Conservation (phyloP, 75 land plant species). For the Cunninghamia lanceolata region DNA sequence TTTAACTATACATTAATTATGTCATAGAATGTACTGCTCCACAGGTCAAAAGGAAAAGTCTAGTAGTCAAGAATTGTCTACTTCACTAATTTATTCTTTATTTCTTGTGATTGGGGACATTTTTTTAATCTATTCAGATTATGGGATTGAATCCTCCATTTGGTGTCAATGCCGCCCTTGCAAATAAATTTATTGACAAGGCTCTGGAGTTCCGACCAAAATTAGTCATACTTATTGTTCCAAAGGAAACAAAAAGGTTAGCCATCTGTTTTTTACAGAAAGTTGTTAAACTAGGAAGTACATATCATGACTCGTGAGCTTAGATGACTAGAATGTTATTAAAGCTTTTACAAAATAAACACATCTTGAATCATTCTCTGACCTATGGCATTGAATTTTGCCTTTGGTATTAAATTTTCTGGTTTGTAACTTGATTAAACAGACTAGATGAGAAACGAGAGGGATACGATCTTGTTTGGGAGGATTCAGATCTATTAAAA, state of each 20-base stretch:
- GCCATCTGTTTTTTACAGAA: background rate
- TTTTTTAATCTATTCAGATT: constrained; percentile 38
- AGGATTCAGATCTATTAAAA: constrained; percentile 40
- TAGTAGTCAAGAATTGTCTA: background rate
- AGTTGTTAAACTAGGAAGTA: background rate
- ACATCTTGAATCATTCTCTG: background rate
- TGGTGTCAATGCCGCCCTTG: constrained; percentile 64
- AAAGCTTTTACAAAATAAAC: background rate
- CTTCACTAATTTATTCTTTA: background rate
- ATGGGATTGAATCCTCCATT: constrained; percentile 99
- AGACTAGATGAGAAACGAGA: constrained; percentile 54
- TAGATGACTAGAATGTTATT: background rate
- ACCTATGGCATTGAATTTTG: background rate
- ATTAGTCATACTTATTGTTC: constrained; percentile 86
- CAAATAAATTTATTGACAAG: constrained; percentile 76
- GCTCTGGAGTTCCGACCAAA: constrained; percentile 83
- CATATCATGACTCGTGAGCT: background rate
- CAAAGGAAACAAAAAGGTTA: constrained; percentile 78
- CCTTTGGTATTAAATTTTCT: background rate
- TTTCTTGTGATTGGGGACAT: background rate
- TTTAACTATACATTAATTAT: background rate
- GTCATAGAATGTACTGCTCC: background rate
- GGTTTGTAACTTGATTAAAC: constrained; percentile 4
- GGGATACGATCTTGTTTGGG: constrained; percentile 72
- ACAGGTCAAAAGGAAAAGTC: background rate